Conservation (phyloP, 257 asterid species). For the Rauvolfia tetraphylla region DNA sequence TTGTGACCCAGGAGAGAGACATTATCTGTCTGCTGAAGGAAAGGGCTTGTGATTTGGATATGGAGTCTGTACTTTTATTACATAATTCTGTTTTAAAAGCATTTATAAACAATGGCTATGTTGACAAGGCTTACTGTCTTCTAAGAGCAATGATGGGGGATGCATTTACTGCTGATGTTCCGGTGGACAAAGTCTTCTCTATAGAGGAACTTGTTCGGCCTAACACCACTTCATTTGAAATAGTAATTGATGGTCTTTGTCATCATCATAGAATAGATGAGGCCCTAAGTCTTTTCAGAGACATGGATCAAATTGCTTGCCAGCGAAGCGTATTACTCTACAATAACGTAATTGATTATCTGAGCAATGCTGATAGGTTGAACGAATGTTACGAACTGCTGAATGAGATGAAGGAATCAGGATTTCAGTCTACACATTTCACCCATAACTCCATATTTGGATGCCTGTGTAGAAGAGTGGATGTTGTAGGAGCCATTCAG, state of each 20-base stretch:
- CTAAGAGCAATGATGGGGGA: slow-evolving; percentile 37
- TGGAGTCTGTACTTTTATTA: slow-evolving; percentile 33
- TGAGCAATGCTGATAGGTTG: slow-evolving; percentile 59
- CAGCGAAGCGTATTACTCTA: slow-evolving; percentile 53
- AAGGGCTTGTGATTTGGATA: slow-evolving; percentile 38
- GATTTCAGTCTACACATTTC: slow-evolving; percentile 67
- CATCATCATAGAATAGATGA: slow-evolving; percentile 47
- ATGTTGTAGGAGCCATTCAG: slow-evolving; percentile 55
- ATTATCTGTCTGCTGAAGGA: slow-evolving; percentile 46
- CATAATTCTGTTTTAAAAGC: slow-evolving; percentile 47
- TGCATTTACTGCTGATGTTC: slow-evolving; percentile 27
- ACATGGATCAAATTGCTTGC: slow-evolving; percentile 51
- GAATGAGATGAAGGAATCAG: slow-evolving; percentile 61
- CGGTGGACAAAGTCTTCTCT: slow-evolving; percentile 26
- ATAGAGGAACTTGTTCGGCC: slow-evolving; percentile 30
- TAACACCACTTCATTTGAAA: slow-evolving; percentile 51
- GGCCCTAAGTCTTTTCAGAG: slow-evolving; percentile 57
- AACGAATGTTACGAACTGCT: slow-evolving; percentile 53
- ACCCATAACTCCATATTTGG: slow-evolving; percentile 80
- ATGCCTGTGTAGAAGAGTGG: slow-evolving; percentile 64
- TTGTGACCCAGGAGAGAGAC: slow-evolving; percentile 43
- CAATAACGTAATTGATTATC: slow-evolving; percentile 54
- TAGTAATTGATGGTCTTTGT: slow-evolving; percentile 67
- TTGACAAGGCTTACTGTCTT: slow-evolving; percentile 59
- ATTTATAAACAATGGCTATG: slow-evolving; percentile 50